phyloP scores from a whole-genome alignment of 2,329 filamentous ascomycete genomes.

The Fusarium brachygibbosum region DNA sequence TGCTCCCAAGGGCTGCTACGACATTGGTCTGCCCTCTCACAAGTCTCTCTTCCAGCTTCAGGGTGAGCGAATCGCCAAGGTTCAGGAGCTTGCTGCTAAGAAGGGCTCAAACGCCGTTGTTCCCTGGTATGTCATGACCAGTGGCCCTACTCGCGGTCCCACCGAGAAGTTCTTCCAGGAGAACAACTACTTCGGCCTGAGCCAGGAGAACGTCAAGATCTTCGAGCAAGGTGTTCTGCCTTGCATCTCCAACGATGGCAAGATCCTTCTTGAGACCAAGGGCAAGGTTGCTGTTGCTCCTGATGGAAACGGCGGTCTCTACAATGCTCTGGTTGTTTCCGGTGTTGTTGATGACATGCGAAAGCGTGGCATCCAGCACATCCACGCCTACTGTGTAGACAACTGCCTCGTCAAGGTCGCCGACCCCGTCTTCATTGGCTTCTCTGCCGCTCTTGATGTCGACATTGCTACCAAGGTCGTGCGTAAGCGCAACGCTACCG shows the following conservation, averaged over 20 bases:
- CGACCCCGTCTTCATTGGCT: conserved; percentile 95
- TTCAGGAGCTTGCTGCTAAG: conserved; percentile 84
- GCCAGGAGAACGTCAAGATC: conserved; percentile 86
- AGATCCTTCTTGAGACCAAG: conserved; percentile 94
- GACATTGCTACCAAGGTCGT: conserved; percentile 99
- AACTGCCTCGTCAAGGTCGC: conserved; percentile 99
- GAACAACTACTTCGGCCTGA: conserved; percentile 90
- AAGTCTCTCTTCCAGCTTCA: conserved; percentile 99
- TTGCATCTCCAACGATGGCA: conserved; percentile 97
- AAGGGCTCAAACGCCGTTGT: conserved; percentile 73
- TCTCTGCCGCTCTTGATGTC: conserved; percentile 87
- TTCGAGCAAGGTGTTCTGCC: conserved; percentile 98
- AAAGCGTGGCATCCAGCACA: conserved; percentile 89
- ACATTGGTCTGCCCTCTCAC: conserved; percentile 91
- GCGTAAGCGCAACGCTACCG: conserved; percentile 95
- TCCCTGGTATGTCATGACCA: conserved; percentile 99
- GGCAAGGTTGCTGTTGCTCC: conserved; percentile 93
- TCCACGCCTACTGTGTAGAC: conserved; percentile 98
- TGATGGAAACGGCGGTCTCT: conserved; percentile 97
- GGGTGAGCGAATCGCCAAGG: conserved; percentile 90
- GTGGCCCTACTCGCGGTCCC: conserved; percentile 88
- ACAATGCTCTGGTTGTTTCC: conserved; percentile 86
- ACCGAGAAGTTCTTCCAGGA: conserved; percentile 95
- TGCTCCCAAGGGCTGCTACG: conserved; percentile 96
- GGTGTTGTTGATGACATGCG: conserved; percentile 89